Percentiles rank a stretch among this genome's conserved stretches.
Evolutionary conservation across 1,139 yeast genomes (phyloP).

Genomic region (Arxiozyma telluris): DNA sequence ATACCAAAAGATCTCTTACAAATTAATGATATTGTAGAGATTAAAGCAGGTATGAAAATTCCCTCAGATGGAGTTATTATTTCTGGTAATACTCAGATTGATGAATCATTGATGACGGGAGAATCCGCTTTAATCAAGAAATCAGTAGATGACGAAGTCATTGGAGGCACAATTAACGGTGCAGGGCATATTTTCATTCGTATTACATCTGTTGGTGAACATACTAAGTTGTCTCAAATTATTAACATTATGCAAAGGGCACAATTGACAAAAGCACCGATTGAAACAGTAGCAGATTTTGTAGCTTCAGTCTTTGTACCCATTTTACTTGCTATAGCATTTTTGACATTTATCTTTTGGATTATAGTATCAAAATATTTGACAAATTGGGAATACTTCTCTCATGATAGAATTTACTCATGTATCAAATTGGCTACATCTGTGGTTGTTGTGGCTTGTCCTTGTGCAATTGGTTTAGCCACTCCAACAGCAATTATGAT

Average conservation of each 20-base stretch:
- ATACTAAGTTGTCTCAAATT: constrained; percentile 81
- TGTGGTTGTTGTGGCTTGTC: constrained; percentile 95
- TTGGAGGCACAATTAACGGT: constrained; percentile 90
- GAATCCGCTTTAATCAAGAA: constrained; percentile 74
- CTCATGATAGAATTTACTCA: constrained; percentile 55
- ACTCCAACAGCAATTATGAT: constrained; percentile 99
- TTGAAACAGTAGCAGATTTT: constrained; percentile 79
- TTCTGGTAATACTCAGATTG: constrained; percentile 71
- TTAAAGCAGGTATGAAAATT: constrained; percentile 77
- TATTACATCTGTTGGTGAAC: constrained; percentile 66
- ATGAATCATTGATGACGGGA: constrained; percentile 86
- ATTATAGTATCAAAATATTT: constrained; percentile 29
- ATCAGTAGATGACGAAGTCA: constrained; percentile 48
- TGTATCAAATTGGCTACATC: constrained; percentile 81
- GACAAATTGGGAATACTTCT: constrained; percentile 36
- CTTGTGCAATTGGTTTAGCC: constrained; percentile 93
- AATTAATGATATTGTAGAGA: constrained; percentile 62
- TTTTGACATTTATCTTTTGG: constrained; percentile 69
- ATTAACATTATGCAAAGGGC: constrained; percentile 82
- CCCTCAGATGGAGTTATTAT: constrained; percentile 86
- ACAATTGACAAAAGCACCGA: constrained; percentile 81
- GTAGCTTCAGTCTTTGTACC: constrained; percentile 87
- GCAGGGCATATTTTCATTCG: constrained; percentile 60
- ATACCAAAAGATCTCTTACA: constrained; percentile 73
- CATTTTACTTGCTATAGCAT: constrained; percentile 50